These are phyloP conservation scores for Chaetomiaceae sp. DNA, from an alignment of 2,329 filamentous ascomycete species.

Conservation along the genomic window DNA sequence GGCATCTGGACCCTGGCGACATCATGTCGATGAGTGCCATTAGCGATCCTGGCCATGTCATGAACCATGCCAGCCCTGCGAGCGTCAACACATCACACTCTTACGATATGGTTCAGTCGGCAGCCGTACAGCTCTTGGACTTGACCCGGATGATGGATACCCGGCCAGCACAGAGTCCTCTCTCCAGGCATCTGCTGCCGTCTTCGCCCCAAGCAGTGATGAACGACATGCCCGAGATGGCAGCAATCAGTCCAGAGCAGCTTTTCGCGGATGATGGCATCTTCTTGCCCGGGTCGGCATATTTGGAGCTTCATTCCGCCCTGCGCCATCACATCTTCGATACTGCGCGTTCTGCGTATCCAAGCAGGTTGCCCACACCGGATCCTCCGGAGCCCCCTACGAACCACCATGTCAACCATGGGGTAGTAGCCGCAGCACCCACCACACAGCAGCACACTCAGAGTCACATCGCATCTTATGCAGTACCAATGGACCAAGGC, in stretches of 20 bases:
- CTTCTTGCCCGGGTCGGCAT: background rate
- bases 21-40: too few species aligned
- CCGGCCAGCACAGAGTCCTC: background rate
- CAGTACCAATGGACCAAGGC: background rate
- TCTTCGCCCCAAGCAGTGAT: background rate
- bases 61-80: background rate
- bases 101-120: background rate
- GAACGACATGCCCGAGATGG: background rate
- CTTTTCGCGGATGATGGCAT: background rate
- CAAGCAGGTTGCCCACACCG: background rate
- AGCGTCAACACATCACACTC: background rate
- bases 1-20: too few species aligned
- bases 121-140: background rate
- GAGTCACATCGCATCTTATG: background rate
- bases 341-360: background rate
- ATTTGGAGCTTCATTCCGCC: background rate
- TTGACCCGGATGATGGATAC: background rate
- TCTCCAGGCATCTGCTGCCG: background rate
- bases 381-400: background rate
- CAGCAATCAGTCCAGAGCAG: background rate
- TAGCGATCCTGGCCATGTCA: background rate
- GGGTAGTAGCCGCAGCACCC: too few species aligned
- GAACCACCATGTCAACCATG: background rate
- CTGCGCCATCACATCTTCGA: constrained; percentile 1
- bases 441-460: background rate